Percentiles rank a stretch among this genome's conserved stretches.
Conservation (phyloP, 2,329 filamentous ascomycete genomes). For the Calonectria ilicicola region DNA sequence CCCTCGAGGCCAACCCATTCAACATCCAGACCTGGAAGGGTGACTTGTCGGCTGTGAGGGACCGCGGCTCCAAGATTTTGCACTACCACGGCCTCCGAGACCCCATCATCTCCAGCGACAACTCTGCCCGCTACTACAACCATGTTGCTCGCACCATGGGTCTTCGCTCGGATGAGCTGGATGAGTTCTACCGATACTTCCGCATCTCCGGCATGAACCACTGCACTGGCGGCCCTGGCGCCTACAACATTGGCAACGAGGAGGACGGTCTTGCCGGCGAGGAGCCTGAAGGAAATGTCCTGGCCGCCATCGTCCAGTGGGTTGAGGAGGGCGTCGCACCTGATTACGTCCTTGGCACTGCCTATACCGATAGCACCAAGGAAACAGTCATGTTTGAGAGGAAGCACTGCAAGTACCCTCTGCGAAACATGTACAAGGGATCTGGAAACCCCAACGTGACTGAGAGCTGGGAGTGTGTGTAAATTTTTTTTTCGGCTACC, state of each 20-base stretch:
- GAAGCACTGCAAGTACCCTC: conserved; percentile 50
- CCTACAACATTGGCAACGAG: conserved; percentile 47
- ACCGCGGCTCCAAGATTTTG: conserved; percentile 55
- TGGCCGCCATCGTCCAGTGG: conserved; percentile 61
- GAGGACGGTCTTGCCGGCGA: conserved; percentile 28
- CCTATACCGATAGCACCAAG: conserved; percentile 44
- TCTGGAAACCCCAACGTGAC: conserved; percentile 40
- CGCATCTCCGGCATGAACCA: conserved; percentile 63
- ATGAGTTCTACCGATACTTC: conserved; percentile 65
- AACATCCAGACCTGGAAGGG: conserved; percentile 51
- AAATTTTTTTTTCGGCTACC: neutral
- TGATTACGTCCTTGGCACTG: conserved; percentile 51
- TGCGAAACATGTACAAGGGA: conserved; percentile 47
- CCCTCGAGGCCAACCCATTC: conserved; percentile 11
- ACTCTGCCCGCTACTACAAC: conserved; percentile 38
- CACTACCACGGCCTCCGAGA: conserved; percentile 59
- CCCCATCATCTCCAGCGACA: conserved; percentile 52
- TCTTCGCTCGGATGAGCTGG: conserved; percentile 47
- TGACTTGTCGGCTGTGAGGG: conserved; percentile 50
- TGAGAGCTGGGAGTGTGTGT: conserved; percentile 42
- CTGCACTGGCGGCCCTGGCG: conserved; percentile 58
- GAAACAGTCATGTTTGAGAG: conserved; percentile 44
- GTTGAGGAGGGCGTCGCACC: conserved; percentile 57
- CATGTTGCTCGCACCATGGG: conserved; percentile 37
- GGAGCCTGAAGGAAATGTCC: conserved; percentile 56